phyloP scores from a whole-genome alignment of 2,329 filamentous ascomycete species.

The Fusarium coicis region DNA sequence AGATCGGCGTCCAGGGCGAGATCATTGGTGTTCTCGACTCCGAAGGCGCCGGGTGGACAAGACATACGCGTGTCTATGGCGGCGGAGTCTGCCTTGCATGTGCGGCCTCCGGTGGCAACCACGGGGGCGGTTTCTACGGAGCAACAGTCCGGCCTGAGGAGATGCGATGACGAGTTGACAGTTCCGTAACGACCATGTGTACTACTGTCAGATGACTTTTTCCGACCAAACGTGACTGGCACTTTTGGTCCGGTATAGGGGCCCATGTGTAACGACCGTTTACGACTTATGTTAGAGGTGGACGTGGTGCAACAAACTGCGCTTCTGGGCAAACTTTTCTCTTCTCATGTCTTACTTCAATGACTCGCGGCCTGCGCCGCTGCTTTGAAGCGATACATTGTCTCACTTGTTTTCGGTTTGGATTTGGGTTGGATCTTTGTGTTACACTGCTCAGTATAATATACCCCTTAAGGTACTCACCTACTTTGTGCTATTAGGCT shows the following conservation, averaged over 20 bases:
- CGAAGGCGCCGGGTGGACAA: conserved; percentile 63
- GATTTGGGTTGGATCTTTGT: conserved; percentile 3
- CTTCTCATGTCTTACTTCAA: conserved; percentile 19
- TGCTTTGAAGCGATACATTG: conserved; percentile 5
- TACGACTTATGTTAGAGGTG: conserved; percentile 40
- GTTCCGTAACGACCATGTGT: not conserved
- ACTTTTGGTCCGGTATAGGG: conserved; percentile 1
- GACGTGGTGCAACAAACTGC: conserved; percentile 25
- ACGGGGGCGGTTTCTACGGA: conserved; percentile 63
- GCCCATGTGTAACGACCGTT: conserved; percentile 36
- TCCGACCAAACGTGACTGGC: conserved; percentile 5
- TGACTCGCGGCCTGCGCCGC: not conserved
- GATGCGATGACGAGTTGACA: conserved; percentile 51
- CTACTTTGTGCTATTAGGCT: conserved; percentile 21
- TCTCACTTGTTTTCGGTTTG: conserved; percentile 1
- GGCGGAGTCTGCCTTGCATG: conserved; percentile 68
- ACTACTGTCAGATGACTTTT: conserved; percentile 12
- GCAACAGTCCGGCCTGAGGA: conserved; percentile 64
- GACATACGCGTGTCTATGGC: conserved; percentile 69
- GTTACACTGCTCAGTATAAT: conserved; percentile 27
- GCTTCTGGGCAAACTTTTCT: conserved; percentile 27
- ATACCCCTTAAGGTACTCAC: conserved; percentile 33
- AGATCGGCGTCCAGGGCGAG: conserved; percentile 61
- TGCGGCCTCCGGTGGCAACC: conserved; percentile 57
- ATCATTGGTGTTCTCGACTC: conserved; percentile 61